Base-by-base conservation (phyloP, 2,329 filamentous ascomycete species). In the Xylaria sp. region DNA sequence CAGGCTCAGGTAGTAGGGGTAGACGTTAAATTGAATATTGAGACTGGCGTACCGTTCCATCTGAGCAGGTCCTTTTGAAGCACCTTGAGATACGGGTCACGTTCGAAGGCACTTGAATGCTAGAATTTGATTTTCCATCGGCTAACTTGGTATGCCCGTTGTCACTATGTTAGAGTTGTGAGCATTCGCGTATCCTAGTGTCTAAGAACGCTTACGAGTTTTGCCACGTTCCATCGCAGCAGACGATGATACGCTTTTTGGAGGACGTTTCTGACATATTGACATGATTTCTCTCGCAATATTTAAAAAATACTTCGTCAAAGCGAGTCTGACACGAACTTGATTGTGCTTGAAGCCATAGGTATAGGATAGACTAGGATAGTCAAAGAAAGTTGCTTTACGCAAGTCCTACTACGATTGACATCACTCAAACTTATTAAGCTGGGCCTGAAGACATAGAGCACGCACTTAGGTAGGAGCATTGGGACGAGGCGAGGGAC, bases 21-120 rank as follows among this genome's bases (percentile, higher is more conserved):
- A 40, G 15, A n/a, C 14, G 14, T 2, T 4, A 4, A 17, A 1
- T 31, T 21, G 6, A 17, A 19, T 3, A 12, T 4, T 6, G 1
- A 17, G 3, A 15, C 23, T 11, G 33, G 37, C 55, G 43, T 51
- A 63, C 60, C 17, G 76, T 81, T 33, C 82, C 82, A 70, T 87
- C 83, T 35, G 71, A 76, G 69, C 82, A 83, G 40, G 72, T 76
- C 38, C 81, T 79, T 66, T 81, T 82, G 69, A 89, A 82, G 58
- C 83, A 84, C 40, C 85, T 81, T 12, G 83, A 83, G 57, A 89
- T 84, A 21, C 85, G 83, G 15, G 85, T 87, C 43, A 88, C 84
- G 64, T 89, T 88, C 52, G 85, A 87, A 0, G 84, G 83, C 17
- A 83, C 73, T 66, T 85, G 81, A 37, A 83, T 73, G 15, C 72